These are phyloP conservation scores for Pythium oligandrum DNA, from an alignment of 352 stramenopile species.

Conservation along the genomic window DNA sequence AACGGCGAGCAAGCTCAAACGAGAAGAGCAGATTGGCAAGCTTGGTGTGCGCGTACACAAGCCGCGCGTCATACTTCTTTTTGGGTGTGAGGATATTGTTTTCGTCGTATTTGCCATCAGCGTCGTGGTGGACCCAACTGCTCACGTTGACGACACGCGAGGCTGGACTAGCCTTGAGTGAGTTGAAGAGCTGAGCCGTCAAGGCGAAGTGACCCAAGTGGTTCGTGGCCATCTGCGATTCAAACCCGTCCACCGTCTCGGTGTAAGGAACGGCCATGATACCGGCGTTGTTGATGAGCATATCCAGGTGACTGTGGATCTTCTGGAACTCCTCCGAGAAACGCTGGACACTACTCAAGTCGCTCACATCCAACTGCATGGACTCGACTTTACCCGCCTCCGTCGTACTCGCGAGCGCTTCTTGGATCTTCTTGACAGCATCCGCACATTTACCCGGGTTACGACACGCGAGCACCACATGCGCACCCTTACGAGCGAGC, in stretches of 20 bases:
- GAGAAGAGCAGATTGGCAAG: conserved; percentile 23
- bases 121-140: conserved; percentile 22
- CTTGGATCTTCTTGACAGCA: conserved; percentile 10
- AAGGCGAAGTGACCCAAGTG: conserved; percentile 93
- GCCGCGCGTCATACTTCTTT: not conserved
- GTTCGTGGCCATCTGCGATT: conserved; percentile 92
- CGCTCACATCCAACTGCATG: conserved; percentile 19
- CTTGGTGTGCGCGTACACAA: conserved; percentile 35
- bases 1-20: conserved; percentile 17
- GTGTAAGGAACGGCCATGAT: conserved; percentile 23
- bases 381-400: conserved; percentile 17
- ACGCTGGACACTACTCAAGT: conserved; percentile 8
- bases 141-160: conserved; percentile 19
- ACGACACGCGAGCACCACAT: conserved; percentile 52
- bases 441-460: conserved; percentile 4
- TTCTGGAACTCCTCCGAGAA: conserved; percentile 15
- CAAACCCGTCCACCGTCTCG: conserved; percentile 88
- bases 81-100: conserved; percentile 1
- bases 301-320: conserved; percentile 8
- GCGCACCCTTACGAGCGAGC: conserved; percentile 33
- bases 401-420: not conserved
- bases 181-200: conserved; percentile 72
- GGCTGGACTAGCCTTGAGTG: conserved; percentile 46
- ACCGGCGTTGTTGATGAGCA: conserved; percentile 24
- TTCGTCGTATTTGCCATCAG: conserved; percentile 5